Percentiles rank a stretch among this genome's conserved stretches.
phyloP scores from a whole-genome alignment of 495 filamentous ascomycete genomes.

The Amniculicola lignicola region DNA sequence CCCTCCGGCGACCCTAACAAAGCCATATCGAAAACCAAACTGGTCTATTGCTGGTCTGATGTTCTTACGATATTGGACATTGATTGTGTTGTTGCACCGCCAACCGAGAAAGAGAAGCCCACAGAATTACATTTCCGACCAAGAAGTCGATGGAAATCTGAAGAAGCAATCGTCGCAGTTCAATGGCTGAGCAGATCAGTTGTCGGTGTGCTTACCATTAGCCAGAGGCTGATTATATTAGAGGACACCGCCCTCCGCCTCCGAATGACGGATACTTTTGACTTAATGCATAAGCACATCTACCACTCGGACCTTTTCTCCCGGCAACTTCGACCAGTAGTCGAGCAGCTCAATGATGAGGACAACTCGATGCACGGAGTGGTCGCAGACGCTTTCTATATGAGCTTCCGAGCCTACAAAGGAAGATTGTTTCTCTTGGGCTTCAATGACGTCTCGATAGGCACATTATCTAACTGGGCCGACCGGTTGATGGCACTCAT shows the following conservation, averaged over 20 bases:
- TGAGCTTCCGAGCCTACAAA: slow-evolving; percentile 95
- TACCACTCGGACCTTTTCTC: slow-evolving; percentile 89
- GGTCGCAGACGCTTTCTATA: slow-evolving; percentile 94
- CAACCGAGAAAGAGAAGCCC: slow-evolving; percentile 62
- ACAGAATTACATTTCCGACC: slow-evolving; percentile 74
- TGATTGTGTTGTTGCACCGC: slow-evolving; percentile 56
- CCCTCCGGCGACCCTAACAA: slow-evolving; percentile 53
- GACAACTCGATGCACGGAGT: slow-evolving; percentile 90
- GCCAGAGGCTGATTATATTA: slow-evolving; percentile 85
- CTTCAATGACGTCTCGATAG: slow-evolving; percentile 83
- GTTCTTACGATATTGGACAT: slow-evolving; percentile 89
- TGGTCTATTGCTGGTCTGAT: slow-evolving; percentile 99
- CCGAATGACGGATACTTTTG: slow-evolving; percentile 88
- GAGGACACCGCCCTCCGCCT: slow-evolving; percentile 82
- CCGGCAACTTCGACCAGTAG: slow-evolving; percentile 72
- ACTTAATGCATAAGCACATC: slow-evolving; percentile 86
- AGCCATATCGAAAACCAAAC: slow-evolving; percentile 67
- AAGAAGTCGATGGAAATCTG: slow-evolving; percentile 85
- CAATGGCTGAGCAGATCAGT: slow-evolving; percentile 97
- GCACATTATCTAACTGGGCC: slow-evolving; percentile 95
- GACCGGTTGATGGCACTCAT: slow-evolving; percentile 92
- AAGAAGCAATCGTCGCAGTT: slow-evolving; percentile 93
- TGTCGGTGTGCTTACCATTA: slow-evolving; percentile 84
- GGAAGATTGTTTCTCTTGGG: slow-evolving; percentile 88
- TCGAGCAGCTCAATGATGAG: slow-evolving; percentile 84